Conservation (phyloP, 2,329 filamentous ascomycete species). For the Ophiostoma himal-ulmi region DNA sequence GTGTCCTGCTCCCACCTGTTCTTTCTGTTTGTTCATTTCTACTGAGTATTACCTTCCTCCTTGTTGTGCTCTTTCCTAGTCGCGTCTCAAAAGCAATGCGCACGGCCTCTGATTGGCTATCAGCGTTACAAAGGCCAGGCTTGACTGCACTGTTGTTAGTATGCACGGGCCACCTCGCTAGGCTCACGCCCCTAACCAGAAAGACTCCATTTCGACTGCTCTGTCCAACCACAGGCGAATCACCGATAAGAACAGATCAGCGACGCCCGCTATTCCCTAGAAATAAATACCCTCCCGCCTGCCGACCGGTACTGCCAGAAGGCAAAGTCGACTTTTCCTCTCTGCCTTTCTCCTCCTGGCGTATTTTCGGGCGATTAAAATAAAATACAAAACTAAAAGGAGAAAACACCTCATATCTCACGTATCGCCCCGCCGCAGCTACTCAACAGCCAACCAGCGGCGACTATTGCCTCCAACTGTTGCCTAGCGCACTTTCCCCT, state of each 20-base stretch:
- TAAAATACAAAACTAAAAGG: neutral
- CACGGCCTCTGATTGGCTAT: constrained; percentile 24
- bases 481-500: neutral
- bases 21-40: no score
- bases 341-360: constrained; percentile 19
- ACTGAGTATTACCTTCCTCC: neutral
- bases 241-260: constrained; percentile 32
- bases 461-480: constrained; percentile 17
- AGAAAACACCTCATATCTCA: constrained; percentile 1
- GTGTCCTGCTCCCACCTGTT: no score
- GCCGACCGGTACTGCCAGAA: constrained; percentile 32
- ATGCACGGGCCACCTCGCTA: neutral
- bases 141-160: no score
- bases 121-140: constrained; percentile 7
- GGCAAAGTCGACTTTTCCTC: constrained; percentile 30
- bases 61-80: neutral
- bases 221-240: constrained; percentile 29
- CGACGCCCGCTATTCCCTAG: constrained; percentile 26
- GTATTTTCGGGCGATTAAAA: neutral
- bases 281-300: constrained; percentile 37
- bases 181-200: neutral
- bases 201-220: constrained; percentile 15
- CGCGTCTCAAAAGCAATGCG: constrained; percentile 15
- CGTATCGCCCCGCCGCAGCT: neutral
- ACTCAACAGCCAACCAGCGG: constrained; percentile 25